Base-by-base conservation (phyloP, 805 yeast genomes). In the Jamesozyma piceae region DNA sequence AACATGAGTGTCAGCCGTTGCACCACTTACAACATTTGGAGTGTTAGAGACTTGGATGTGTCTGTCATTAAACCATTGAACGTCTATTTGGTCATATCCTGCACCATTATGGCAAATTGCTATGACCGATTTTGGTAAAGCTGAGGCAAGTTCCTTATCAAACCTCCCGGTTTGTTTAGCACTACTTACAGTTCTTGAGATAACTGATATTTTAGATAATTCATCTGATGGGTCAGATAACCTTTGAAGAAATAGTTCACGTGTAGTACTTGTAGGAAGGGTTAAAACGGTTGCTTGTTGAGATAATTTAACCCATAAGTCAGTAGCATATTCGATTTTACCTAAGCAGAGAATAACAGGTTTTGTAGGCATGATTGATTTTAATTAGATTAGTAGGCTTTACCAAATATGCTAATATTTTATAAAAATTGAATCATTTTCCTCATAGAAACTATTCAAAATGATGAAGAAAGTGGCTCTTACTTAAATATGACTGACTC, bases 1-100 rank as follows among this genome's bases (percentile, higher is more conserved):
- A 6, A 82, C 76, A 45, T 82, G 84, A 4, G 83, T 75, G 51
- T 75, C 81, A 4, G 89, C 88, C 2, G 89, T 82, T 11, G 88
- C 78, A 18, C 71, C 72, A 53, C 78, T 82, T 13, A 82, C 89
- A 8, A 81, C 70, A 4, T 65, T 67, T 8, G 89, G 85, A 19
- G 77, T 75, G 58, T 82, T 78, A 38, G 84, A 71, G n/a, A 82
- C 69, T 58, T 79, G 86, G 48, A 82, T 75, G 22, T 71, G 69
- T 32, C 70, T 65, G 19, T 65, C 67, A 3, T 71, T 65, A 47
- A 79, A 72, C 17, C 76, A 73, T 20, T 64, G 66, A 3, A 75
- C 71, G 49, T 80, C 84, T 35, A 81, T 67, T 60, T 81, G 87
- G 56, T 82, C 90, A 60, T 82, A 81, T 4, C 84, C 89, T 0